A percentile compares a stretch with the other conserved stretches of the same genome.
Conservation (phyloP, 169 alveolate species). For the Sarcocystis neurona region DNA sequence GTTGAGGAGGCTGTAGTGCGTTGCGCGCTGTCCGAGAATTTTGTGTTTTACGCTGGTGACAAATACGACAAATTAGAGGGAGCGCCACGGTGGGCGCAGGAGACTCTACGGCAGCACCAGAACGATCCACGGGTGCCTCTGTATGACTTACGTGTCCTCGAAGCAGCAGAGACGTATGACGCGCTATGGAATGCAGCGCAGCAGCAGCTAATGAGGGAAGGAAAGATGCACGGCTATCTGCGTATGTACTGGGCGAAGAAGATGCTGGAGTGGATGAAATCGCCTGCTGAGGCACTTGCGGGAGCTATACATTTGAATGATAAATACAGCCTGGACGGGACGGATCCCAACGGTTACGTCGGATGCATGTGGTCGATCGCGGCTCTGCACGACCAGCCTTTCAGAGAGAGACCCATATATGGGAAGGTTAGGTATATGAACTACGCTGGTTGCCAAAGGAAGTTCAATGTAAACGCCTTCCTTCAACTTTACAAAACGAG, state of each 20-base stretch:
- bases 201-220: slow-evolving; percentile 74
- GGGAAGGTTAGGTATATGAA: slow-evolving; percentile 80
- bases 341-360: slow-evolving; percentile 78
- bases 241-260: slow-evolving; percentile 81
- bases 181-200: slow-evolving; percentile 82
- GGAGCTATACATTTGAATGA: slow-evolving; percentile 75
- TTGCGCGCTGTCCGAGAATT: slow-evolving; percentile 76
- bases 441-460: slow-evolving; percentile 76
- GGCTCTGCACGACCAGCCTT: slow-evolving; percentile 78
- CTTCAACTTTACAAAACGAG: slow-evolving; percentile 28
- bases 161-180: slow-evolving; percentile 79
- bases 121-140: slow-evolving; percentile 74
- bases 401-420: slow-evolving; percentile 77
- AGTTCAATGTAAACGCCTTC: slow-evolving; percentile 65
- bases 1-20: slow-evolving; percentile 69
- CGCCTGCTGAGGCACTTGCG: slow-evolving; percentile 74
- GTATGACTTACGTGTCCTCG: slow-evolving; percentile 67
- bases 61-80: slow-evolving; percentile 76
- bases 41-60: slow-evolving; percentile 72
- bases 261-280: slow-evolving; percentile 79
- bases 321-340: slow-evolving; percentile 65
- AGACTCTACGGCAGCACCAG: slow-evolving; percentile 71
- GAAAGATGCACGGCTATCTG: slow-evolving; percentile 79
- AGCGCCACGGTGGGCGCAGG: slow-evolving; percentile 81
- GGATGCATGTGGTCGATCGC: slow-evolving; percentile 80